A percentile compares a stretch with the other conserved stretches of the same genome.
These are phyloP conservation scores for Botrytis medusae DNA, from an alignment of 2,329 filamentous ascomycete species.

Conservation along the genomic window DNA sequence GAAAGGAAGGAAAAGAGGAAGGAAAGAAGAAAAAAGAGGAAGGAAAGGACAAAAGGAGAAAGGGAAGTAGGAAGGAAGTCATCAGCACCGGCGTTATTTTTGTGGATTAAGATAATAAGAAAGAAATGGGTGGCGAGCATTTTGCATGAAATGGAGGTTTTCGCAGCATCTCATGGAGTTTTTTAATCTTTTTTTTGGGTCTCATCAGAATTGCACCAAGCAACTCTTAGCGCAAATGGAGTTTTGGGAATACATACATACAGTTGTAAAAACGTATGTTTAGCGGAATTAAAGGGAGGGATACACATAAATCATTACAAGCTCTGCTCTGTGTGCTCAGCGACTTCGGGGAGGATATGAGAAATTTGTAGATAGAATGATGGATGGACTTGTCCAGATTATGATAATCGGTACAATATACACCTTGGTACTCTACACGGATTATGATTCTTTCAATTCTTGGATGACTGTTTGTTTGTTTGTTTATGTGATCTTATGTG, in stretches of 20 bases:
- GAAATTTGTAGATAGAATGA: background rate
- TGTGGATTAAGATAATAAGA: background rate
- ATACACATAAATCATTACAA: background rate
- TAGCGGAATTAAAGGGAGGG: background rate
- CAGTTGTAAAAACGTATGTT: slow-evolving; percentile 14
- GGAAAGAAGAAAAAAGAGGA: background rate
- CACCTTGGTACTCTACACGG: background rate
- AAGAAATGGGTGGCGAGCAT: background rate
- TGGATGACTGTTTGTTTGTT: background rate
- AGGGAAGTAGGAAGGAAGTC: background rate
- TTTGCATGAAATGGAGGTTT: slow-evolving; percentile 8
- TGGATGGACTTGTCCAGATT: background rate
- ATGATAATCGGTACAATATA: background rate
- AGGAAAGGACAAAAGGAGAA: too few species aligned
- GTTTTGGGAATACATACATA: slow-evolving; percentile 4
- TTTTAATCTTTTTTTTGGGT: background rate
- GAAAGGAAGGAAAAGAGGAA: background rate
- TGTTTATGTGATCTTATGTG: background rate
- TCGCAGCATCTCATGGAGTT: slow-evolving; percentile 1
- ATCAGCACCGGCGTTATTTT: background rate
- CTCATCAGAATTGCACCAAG: background rate
- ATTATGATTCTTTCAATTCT: background rate
- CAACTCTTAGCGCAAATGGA: background rate
- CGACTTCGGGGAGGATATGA: background rate
- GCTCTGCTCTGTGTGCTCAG: background rate